Evolutionary conservation across 352 stramenopile genomes (phyloP).

Genomic region (Globisporangium nagaii): DNA sequence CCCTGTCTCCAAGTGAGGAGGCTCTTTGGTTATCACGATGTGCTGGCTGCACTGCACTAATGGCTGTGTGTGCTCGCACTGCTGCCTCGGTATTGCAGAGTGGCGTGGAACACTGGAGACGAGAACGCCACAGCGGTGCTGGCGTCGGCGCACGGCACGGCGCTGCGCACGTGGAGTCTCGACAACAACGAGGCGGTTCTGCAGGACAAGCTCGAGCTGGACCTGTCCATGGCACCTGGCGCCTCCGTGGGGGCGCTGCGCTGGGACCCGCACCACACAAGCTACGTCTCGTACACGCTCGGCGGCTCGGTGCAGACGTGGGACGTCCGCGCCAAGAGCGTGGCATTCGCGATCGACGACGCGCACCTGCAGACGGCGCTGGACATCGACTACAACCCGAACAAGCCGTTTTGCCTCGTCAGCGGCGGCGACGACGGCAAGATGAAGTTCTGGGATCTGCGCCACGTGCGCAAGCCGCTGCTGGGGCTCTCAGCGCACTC

Average conservation of each 20-base stretch:
- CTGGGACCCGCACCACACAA: slow-evolving; percentile 83
- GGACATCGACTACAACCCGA: slow-evolving; percentile 97
- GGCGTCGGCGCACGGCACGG: slow-evolving; percentile 34
- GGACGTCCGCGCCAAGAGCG: slow-evolving; percentile 53
- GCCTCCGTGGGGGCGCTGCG: slow-evolving; percentile 30
- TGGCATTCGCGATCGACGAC: slow-evolving; percentile 42
- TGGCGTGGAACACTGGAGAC: slow-evolving; percentile 36
- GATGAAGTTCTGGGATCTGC: slow-evolving; percentile 98
- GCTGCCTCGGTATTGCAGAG: slow-evolving; percentile 9
- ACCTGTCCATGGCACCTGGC: slow-evolving; percentile 34
- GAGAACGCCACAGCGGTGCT: slow-evolving; percentile 17
- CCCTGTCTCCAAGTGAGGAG: slow-evolving; percentile 35
- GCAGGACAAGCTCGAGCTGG: slow-evolving; percentile 41
- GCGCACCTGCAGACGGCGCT: slow-evolving; percentile 54
- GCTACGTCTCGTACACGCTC: slow-evolving; percentile 57
- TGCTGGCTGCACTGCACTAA: no score
- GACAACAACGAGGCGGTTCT: slow-evolving; percentile 22
- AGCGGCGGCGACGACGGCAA: slow-evolving; percentile 93
- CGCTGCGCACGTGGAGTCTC: slow-evolving; percentile 54
- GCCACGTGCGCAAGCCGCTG: slow-evolving; percentile 67
- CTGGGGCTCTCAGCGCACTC: slow-evolving; percentile 87
- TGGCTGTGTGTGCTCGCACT: neutral
- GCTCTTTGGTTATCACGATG: no score
- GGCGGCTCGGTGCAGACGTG: slow-evolving; percentile 64
- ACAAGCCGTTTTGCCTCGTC: slow-evolving; percentile 91